A percentile compares a stretch with the other conserved stretches of the same genome.
These are phyloP conservation scores for Arctostaphylos glauca DNA, from an alignment of 148 eudicot genomes.

Conservation along the genomic window DNA sequence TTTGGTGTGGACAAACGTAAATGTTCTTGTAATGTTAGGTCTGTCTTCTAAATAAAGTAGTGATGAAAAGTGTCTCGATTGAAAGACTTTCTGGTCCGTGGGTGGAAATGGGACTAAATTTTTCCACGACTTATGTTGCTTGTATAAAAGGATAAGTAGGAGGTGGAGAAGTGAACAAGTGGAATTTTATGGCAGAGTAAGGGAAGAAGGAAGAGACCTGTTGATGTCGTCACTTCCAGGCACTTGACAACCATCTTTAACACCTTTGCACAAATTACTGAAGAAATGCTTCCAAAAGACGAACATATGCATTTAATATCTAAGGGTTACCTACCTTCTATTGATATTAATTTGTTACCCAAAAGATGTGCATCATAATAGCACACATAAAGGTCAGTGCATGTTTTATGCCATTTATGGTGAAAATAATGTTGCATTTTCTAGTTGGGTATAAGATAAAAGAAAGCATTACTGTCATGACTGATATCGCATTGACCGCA, in stretches of 20 bases:
- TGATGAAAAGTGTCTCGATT: neutral
- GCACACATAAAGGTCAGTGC: neutral
- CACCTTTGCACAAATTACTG: neutral
- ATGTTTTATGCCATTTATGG: neutral
- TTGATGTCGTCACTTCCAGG: neutral
- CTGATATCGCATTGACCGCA: too few species aligned
- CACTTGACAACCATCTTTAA: neutral
- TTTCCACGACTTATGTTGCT: neutral
- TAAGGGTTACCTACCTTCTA: neutral
- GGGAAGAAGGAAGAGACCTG: constrained; percentile 8
- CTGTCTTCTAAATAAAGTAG: neutral
- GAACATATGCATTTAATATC: neutral
- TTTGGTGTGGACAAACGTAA: too few species aligned
- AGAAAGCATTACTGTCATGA: too few species aligned
- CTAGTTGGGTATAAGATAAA: neutral
- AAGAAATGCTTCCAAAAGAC: neutral
- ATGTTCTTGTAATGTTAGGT: neutral
- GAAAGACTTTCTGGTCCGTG: neutral
- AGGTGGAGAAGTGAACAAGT: neutral
- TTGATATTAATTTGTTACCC: neutral
- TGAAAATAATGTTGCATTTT: neutral
- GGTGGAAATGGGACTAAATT: neutral
- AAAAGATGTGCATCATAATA: neutral
- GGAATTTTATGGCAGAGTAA: neutral
- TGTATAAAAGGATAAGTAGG: neutral